Evolutionary conservation across 2,329 filamentous ascomycete genomes (phyloP).

Genomic region (Colletotrichum tropicicola): DNA sequence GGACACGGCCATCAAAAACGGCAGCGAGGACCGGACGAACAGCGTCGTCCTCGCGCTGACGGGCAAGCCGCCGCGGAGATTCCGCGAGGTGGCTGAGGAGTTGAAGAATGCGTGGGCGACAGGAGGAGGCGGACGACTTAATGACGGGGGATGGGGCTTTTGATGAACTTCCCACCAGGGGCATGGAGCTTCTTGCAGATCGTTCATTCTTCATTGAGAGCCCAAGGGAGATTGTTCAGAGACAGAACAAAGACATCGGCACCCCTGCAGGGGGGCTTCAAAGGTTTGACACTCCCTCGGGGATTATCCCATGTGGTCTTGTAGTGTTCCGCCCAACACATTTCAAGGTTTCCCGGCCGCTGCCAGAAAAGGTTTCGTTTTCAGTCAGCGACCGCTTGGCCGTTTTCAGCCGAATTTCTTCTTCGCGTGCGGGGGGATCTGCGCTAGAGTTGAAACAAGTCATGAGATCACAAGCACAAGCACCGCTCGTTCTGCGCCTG

Average conservation of each 20-base stretch:
- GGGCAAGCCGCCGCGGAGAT: conserved; percentile 39
- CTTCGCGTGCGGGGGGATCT: conserved; percentile 11
- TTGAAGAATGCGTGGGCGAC: conserved; percentile 15
- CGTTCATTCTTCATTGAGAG: too few species aligned
- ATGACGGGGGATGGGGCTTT: too few species aligned
- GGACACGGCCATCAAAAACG: conserved; percentile 43
- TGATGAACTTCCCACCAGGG: too few species aligned
- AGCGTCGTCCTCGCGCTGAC: conserved; percentile 44
- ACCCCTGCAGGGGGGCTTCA: neutral
- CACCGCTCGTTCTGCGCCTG: neutral
- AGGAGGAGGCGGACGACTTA: neutral
- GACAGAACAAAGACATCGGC: neutral
- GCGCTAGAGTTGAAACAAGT: conserved; percentile 27
- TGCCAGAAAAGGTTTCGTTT: neutral
- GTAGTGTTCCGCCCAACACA: neutral
- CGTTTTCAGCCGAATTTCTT: conserved; percentile 21
- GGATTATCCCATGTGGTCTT: neutral
- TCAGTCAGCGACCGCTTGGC: neutral
- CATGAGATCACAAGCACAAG: conserved; percentile 21
- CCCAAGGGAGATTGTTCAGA: too few species aligned
- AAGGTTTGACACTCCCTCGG: neutral
- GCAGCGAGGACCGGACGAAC: conserved; percentile 45
- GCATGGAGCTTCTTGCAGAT: too few species aligned
- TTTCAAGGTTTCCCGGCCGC: too few species aligned
- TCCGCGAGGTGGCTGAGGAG: conserved; percentile 12